Conservation (phyloP, 2,329 filamentous ascomycete genomes). For the Verticillium longisporum region DNA sequence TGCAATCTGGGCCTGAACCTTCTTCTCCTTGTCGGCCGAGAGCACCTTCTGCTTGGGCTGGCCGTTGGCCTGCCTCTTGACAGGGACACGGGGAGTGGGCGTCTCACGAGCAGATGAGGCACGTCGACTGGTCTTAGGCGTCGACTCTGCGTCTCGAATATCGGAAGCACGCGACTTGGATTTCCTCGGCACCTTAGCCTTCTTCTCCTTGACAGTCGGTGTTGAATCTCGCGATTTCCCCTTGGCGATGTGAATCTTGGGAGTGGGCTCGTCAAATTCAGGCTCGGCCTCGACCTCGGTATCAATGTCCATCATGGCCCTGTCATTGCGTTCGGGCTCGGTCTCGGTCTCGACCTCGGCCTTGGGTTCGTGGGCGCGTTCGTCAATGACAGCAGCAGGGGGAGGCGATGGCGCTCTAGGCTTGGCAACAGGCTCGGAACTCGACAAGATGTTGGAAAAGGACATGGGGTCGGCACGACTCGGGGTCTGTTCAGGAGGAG, state of each 20-base stretch:
- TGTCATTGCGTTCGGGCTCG: conserved; percentile 20
- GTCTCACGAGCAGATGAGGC: conserved; percentile 33
- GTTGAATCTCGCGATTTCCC: conserved; percentile 9
- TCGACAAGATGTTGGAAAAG: conserved; percentile 89
- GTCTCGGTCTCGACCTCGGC: conserved; percentile 13
- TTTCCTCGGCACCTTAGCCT: conserved; percentile 22
- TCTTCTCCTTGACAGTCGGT: conserved; percentile 14
- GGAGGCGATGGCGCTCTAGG: conserved; percentile 24
- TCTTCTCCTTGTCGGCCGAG: conserved; percentile 57
- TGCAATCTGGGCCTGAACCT: conserved; percentile 53
- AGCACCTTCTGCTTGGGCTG: conserved; percentile 42
- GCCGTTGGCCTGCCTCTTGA: conserved; percentile 56
- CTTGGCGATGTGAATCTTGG: conserved; percentile 1
- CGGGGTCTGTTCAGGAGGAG: not conserved
- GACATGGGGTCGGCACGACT: conserved; percentile 85
- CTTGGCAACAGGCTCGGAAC: conserved; percentile 58
- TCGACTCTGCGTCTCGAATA: conserved; percentile 40
- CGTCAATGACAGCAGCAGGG: conserved; percentile 20
- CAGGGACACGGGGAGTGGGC: conserved; percentile 38
- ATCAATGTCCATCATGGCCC: conserved; percentile 21
- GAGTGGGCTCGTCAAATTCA: not conserved
- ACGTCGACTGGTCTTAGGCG: conserved; percentile 42
- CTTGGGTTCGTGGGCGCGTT: conserved; percentile 7
- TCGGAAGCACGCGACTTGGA: conserved; percentile 45
- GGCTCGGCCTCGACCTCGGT: conserved; percentile 10